Conservation (phyloP, 2,329 filamentous ascomycete genomes). For the Fusarium lateritium region DNA sequence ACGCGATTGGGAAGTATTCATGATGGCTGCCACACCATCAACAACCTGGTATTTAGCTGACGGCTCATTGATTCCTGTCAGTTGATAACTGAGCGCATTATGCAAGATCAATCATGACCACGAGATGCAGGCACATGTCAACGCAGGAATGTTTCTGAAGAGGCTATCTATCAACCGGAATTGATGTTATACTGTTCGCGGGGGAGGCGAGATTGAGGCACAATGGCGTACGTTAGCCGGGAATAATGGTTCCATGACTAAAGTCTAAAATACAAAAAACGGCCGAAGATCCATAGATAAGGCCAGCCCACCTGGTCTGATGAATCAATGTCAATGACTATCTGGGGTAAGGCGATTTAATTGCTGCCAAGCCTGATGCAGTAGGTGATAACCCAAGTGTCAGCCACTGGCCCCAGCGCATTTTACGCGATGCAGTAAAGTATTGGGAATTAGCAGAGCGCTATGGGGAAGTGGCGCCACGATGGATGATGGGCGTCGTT, state of each 20-base stretch:
- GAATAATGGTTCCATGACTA: conserved; percentile 3
- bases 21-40: background rate
- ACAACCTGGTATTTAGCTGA: background rate
- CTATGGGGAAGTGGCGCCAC: conserved; percentile 18
- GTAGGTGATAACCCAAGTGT: conserved; percentile 18
- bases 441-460: conserved; percentile 3
- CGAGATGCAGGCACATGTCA: background rate
- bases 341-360: conserved; percentile 5
- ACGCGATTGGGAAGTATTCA: background rate
- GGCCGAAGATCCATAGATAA: conserved; percentile 11
- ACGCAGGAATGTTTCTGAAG: background rate
- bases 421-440: background rate
- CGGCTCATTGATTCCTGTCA: background rate
- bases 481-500: conserved; percentile 12
- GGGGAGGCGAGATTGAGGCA: background rate
- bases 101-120: background rate
- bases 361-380: conserved; percentile 5
- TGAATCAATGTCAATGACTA: background rate
- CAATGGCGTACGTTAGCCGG: conserved; percentile 10
- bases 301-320: background rate
- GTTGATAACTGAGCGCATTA: background rate
- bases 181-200: background rate
- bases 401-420: conserved; percentile 14
- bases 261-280: conserved; percentile 1
- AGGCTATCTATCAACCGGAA: background rate